These are phyloP conservation scores for Eucalyptus polyanthemos DNA, from an alignment of 345 rosid genomes.

Conservation along the genomic window DNA sequence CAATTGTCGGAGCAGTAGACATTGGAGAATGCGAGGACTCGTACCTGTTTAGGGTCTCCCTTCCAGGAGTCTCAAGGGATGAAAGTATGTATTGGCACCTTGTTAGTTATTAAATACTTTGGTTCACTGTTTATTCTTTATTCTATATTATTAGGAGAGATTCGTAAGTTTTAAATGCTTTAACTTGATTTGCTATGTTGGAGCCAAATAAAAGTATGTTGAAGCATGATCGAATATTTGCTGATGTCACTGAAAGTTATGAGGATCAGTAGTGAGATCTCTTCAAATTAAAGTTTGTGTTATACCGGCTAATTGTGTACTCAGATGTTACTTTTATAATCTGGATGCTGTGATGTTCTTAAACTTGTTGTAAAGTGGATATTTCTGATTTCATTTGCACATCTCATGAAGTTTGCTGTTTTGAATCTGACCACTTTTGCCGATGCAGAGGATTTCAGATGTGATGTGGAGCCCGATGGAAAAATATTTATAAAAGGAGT, in stretches of 20 bases:
- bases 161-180: not conserved
- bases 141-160: not conserved
- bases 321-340: not conserved
- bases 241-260: not conserved
- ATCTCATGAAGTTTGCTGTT: not conserved
- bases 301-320: not conserved
- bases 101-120: not conserved
- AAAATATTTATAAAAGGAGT: constrained; percentile 51
- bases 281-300: not conserved
- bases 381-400: not conserved
- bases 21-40: constrained; percentile 53
- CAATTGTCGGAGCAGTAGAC: constrained; percentile 37
- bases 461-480: constrained; percentile 51
- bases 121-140: not conserved
- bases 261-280: not conserved
- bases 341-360: not conserved
- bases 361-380: not conserved
- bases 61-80: constrained; percentile 65
- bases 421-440: not conserved
- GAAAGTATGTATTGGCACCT: constrained; percentile 21
- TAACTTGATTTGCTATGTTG: not conserved
- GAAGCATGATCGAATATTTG: not conserved
- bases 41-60: constrained; percentile 46
- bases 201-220: not conserved
- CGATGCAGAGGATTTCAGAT: constrained; percentile 57